These are phyloP conservation scores for Teunomyces atbi DNA, from an alignment of 805 yeast genomes.

Conservation along the genomic window DNA sequence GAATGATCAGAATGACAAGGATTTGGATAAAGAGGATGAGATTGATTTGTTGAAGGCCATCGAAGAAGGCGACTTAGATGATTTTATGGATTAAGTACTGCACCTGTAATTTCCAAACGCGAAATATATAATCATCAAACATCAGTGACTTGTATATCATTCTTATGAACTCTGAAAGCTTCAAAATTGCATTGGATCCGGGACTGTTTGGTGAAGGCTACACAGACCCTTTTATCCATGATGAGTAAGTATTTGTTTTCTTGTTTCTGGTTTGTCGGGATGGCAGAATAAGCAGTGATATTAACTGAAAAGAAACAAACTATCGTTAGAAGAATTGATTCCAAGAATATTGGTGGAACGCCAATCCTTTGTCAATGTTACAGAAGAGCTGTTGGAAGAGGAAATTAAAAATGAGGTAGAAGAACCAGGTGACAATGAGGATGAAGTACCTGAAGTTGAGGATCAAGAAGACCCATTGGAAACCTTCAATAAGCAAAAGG, in stretches of 20 bases:
- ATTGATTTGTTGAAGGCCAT: constrained; percentile 45
- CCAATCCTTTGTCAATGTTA: constrained; percentile 55
- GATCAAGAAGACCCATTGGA: constrained; percentile 26
- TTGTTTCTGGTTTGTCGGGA: not conserved
- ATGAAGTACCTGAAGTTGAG: constrained; percentile 6
- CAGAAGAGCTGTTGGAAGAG: constrained; percentile 51
- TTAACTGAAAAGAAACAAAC: constrained; percentile 31
- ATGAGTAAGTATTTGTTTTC: constrained; percentile 31
- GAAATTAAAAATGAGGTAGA: constrained; percentile 38
- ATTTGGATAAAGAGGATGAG: constrained; percentile 39
- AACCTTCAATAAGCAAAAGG: constrained; percentile 48
- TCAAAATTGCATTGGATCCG: constrained; percentile 25
- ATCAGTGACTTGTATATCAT: not conserved
- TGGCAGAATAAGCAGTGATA: not conserved
- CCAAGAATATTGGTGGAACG: constrained; percentile 59
- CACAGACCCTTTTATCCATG: constrained; percentile 37
- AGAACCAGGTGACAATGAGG: not conserved
- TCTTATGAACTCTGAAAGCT: not conserved
- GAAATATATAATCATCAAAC: constrained; percentile 1
- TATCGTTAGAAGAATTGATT: constrained; percentile 53
- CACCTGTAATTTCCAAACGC: constrained; percentile 2
- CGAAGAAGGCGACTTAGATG: constrained; percentile 57
- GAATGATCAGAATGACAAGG: constrained; percentile 24
- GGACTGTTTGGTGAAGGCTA: constrained; percentile 28
- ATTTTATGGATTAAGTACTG: constrained; percentile 39